phyloP scores from a whole-genome alignment of 2,329 filamentous ascomycete species.

The Capronia epimyces region DNA sequence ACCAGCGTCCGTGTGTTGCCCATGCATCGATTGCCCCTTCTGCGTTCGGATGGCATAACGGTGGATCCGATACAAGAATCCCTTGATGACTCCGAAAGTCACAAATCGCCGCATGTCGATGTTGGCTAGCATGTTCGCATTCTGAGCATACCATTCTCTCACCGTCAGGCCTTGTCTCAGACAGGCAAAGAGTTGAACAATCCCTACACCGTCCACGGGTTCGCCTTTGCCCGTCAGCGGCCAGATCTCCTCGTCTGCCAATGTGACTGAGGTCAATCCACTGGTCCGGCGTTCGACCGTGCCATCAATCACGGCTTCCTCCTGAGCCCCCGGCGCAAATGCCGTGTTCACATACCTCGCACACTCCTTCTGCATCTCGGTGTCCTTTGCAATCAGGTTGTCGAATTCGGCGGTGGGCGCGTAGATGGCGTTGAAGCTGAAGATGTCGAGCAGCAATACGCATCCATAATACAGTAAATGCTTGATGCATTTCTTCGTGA shows the following conservation, averaged over 20 bases:
- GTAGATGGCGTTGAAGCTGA: constrained; percentile 90
- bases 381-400: constrained; percentile 67
- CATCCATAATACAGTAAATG: constrained; percentile 93
- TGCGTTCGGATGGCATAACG: constrained; percentile 67
- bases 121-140: constrained; percentile 64
- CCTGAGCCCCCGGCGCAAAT: constrained; percentile 35
- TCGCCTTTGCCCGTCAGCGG: constrained; percentile 36
- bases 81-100: constrained; percentile 94
- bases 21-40: constrained; percentile 16
- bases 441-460: constrained; percentile 84
- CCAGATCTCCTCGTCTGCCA: constrained; percentile 37
- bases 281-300: constrained; percentile 18
- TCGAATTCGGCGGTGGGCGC: constrained; percentile 73
- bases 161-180: constrained; percentile 78
- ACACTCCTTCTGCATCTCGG: constrained; percentile 79
- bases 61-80: constrained; percentile 85
- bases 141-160: constrained; percentile 76
- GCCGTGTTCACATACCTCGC: constrained; percentile 68
- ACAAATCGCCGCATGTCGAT: constrained; percentile 88
- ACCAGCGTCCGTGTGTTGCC: neutral
- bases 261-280: constrained; percentile 25
- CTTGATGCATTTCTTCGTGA: constrained; percentile 78
- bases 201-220: constrained; percentile 41
- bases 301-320: constrained; percentile 21
- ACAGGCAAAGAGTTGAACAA: constrained; percentile 80